phyloP scores from a whole-genome alignment of 2,329 filamentous ascomycete species.

The Apiospora marii region DNA sequence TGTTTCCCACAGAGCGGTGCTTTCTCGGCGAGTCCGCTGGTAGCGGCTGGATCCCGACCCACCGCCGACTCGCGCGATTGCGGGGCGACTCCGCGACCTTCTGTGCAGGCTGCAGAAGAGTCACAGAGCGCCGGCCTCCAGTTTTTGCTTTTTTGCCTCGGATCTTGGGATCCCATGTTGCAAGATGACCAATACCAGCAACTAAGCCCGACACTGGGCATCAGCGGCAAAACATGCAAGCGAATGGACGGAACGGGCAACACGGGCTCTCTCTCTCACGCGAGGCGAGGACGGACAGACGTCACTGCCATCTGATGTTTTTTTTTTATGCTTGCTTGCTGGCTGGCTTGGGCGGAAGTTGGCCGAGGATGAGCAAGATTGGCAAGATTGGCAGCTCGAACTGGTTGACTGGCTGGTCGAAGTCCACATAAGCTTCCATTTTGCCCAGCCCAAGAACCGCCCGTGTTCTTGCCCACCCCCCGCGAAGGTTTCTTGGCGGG shows the following conservation, averaged over 20 bases:
- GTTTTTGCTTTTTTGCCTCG: constrained; percentile 17
- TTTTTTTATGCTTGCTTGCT: neutral
- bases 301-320: neutral
- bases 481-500: constrained; percentile 5
- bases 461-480: neutral
- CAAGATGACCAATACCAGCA: constrained; percentile 1
- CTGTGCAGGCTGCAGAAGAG: neutral
- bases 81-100: constrained; percentile 16
- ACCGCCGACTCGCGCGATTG: constrained; percentile 14
- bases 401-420: neutral
- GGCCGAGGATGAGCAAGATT: neutral
- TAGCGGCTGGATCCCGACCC: neutral
- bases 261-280: no score
- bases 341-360: neutral
- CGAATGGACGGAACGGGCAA: neutral
- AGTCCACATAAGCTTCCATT: constrained; percentile 19
- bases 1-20: constrained; percentile 12
- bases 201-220: neutral
- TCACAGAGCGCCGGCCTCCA: neutral
- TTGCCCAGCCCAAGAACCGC: neutral
- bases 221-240: neutral
- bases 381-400: neutral
- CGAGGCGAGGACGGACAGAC: neutral
- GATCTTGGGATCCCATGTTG: neutral
- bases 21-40: constrained; percentile 7